These are phyloP conservation scores for Erodium maritimum DNA, from an alignment of 345 rosid species.

Conservation along the genomic window DNA sequence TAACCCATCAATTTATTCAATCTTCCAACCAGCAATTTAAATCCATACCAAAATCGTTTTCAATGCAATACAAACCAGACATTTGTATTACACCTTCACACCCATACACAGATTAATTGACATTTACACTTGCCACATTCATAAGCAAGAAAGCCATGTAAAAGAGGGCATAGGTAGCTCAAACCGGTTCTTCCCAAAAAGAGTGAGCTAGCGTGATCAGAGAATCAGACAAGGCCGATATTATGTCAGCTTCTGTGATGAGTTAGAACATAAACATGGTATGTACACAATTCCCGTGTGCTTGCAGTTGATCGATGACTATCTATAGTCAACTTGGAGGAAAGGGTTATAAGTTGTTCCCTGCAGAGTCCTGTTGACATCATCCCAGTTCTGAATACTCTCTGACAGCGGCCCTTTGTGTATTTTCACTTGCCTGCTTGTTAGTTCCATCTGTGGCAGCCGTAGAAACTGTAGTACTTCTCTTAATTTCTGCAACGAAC, in stretches of 20 bases:
- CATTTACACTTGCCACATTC: background rate
- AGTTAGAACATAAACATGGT: constrained; percentile 1
- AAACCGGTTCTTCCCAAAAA: too few species aligned
- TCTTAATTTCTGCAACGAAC: constrained; percentile 46
- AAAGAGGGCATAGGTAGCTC: too few species aligned
- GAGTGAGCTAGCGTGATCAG: too few species aligned
- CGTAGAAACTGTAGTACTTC: constrained; percentile 67
- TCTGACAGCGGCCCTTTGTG: constrained; percentile 67
- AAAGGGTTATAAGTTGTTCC: constrained; percentile 58
- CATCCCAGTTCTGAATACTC: constrained; percentile 74
- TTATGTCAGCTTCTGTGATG: constrained; percentile 6
- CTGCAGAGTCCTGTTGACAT: constrained; percentile 46
- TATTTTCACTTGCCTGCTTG: constrained; percentile 82
- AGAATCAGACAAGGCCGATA: background rate
- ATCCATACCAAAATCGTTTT: background rate
- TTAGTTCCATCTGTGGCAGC: constrained; percentile 49
- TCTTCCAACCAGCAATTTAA: background rate
- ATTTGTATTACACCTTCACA: background rate
- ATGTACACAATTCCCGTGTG: constrained; percentile 12
- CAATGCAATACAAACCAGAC: background rate
- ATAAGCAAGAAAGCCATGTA: too few species aligned
- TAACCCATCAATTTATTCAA: background rate
- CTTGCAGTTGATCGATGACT: background rate
- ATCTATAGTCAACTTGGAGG: constrained; percentile 50
- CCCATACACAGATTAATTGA: background rate